These are phyloP conservation scores for Westerdykella sp. DNA, from an alignment of 2,329 filamentous ascomycete species.

Conservation along the genomic window DNA sequence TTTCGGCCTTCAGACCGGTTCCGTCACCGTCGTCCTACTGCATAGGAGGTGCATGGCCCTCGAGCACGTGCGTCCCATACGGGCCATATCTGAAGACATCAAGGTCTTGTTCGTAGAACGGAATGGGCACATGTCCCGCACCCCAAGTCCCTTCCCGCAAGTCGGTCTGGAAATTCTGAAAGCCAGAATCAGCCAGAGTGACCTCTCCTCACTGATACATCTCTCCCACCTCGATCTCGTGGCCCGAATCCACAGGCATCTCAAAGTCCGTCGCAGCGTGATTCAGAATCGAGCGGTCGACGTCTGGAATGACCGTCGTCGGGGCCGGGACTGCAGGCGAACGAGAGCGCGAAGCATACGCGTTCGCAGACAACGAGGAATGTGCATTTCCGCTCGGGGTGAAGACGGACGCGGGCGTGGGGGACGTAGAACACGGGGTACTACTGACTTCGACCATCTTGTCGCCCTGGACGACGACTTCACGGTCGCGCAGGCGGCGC, in stretches of 20 bases:
- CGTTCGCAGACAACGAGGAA: not conserved
- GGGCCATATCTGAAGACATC: conserved; percentile 20
- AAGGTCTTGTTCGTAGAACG: conserved; percentile 23
- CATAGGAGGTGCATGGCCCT: not conserved
- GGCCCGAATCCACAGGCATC: conserved; percentile 21
- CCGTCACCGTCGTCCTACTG: conserved; percentile 1
- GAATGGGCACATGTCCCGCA: conserved; percentile 10
- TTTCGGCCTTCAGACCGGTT: not conserved
- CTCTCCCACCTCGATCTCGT: conserved; percentile 8
- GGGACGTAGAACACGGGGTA: conserved; percentile 8
- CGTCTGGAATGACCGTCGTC: conserved; percentile 11
- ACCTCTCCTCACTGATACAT: conserved; percentile 8
- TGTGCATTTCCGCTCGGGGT: not conserved
- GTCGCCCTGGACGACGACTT: conserved; percentile 67
- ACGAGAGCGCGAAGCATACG: not conserved
- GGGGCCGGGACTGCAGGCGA: not conserved
- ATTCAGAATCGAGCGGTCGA: conserved; percentile 26
- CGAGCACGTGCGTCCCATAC: conserved; percentile 10
- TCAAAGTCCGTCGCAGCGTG: conserved; percentile 28
- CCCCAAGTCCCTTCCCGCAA: too few relatives aligned
- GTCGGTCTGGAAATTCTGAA: too few relatives aligned
- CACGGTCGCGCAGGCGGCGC: conserved; percentile 64
- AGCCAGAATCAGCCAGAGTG: not conserved
- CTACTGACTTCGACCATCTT: conserved; percentile 52
- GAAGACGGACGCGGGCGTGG: conserved; percentile 1